Percentiles rank a stretch among this genome's conserved stretches.
Conservation (phyloP, 352 stramenopile species). For the Globisporangium cystogenes region DNA sequence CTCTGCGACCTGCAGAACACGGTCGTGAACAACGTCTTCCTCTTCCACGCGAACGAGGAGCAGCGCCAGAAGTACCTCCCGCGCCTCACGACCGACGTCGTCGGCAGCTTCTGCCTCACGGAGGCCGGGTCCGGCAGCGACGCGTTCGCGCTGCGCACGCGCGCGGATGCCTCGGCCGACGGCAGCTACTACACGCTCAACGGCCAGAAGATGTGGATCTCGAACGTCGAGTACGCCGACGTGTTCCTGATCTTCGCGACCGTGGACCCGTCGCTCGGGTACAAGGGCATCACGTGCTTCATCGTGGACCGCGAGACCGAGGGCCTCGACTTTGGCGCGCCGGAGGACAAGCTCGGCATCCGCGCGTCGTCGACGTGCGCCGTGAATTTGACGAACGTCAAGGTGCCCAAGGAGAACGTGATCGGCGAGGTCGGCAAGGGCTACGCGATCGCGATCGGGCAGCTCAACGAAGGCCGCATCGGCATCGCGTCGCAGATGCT, state of each 20-base stretch:
- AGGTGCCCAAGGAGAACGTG: constrained; percentile 92
- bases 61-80: too few relatives aligned
- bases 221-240: constrained; percentile 93
- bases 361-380: constrained; percentile 94
- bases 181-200: constrained; percentile 94
- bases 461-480: constrained; percentile 95
- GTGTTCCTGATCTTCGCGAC: constrained; percentile 97
- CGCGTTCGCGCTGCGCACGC: constrained; percentile 95
- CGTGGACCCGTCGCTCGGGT: constrained; percentile 86
- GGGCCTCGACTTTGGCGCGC: constrained; percentile 91
- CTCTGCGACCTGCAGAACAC: constrained; percentile 95
- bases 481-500: constrained; percentile 98
- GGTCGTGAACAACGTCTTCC: constrained; percentile 95
- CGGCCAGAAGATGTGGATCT: constrained; percentile 98
- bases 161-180: constrained; percentile 79
- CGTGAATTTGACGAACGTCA: constrained; percentile 93
- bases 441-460: constrained; percentile 98
- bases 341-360: constrained; percentile 97
- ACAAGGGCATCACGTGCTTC: constrained; percentile 98
- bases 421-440: constrained; percentile 92
- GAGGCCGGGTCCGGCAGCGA: constrained; percentile 94
- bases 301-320: constrained; percentile 93
- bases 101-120: constrained; percentile 95
- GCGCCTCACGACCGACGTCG: too few relatives aligned
- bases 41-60: too few relatives aligned